Conservation (phyloP, 2,329 filamentous ascomycete genomes). For the Mycosphaerella arachidis region DNA sequence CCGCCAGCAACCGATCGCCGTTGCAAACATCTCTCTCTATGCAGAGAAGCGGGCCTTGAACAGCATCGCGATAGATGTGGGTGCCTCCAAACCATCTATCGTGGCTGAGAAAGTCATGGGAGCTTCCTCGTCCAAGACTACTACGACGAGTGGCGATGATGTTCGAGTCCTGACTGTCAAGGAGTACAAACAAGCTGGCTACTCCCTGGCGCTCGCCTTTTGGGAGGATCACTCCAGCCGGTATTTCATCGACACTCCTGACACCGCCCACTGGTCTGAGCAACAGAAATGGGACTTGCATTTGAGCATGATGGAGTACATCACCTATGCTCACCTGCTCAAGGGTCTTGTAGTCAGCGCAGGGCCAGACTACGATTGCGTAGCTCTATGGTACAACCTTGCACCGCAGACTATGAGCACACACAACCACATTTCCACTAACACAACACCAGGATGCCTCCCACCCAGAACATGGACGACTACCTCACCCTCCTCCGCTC, state of each 20-base stretch:
- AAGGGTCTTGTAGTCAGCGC: slow-evolving; percentile 70
- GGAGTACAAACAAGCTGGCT: slow-evolving; percentile 67
- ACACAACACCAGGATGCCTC: slow-evolving; percentile 60
- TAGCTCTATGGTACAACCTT: slow-evolving; percentile 67
- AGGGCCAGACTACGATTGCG: slow-evolving; percentile 70
- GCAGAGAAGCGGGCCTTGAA: slow-evolving; percentile 38
- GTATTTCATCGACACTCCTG: slow-evolving; percentile 70
- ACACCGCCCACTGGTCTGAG: slow-evolving; percentile 58
- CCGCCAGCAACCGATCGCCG: slow-evolving; percentile 23
- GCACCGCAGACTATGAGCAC: neutral
- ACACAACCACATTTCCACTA: neutral
- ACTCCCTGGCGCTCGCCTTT: slow-evolving; percentile 72
- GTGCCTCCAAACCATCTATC: slow-evolving; percentile 8
- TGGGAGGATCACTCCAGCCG: slow-evolving; percentile 66
- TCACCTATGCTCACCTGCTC: slow-evolving; percentile 69
- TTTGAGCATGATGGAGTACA: slow-evolving; percentile 70
- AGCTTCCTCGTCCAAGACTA: slow-evolving; percentile 4
- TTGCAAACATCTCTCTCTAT: slow-evolving; percentile 23
- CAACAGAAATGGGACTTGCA: slow-evolving; percentile 73
- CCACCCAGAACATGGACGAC: slow-evolving; percentile 68
- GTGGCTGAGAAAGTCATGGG: slow-evolving; percentile 12
- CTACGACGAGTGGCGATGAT: slow-evolving; percentile 34
- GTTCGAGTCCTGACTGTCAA: slow-evolving; percentile 61
- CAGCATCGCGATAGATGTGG: slow-evolving; percentile 7
- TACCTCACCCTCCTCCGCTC: slow-evolving; percentile 67